phyloP scores from a whole-genome alignment of 140 eudicot genomes.

The Cichorium intybus region DNA sequence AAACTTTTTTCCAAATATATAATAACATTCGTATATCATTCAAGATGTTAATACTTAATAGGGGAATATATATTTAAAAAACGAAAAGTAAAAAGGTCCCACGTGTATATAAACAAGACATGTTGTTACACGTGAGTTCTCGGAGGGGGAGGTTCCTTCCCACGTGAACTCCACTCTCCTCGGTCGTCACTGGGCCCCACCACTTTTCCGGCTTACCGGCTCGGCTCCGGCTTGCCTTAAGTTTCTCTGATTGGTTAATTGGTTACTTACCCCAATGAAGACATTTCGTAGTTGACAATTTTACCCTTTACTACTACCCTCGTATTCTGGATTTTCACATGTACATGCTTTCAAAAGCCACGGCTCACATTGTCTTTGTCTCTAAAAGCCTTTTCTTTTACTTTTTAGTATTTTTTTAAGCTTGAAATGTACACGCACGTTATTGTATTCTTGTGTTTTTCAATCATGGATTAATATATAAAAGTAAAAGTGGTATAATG shows the following conservation, averaged over 20 bases:
- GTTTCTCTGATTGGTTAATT: background rate
- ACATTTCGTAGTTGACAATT: constrained; percentile 21
- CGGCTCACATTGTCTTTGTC: constrained; percentile 23
- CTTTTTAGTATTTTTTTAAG: background rate
- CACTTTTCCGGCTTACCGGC: background rate
- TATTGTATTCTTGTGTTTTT: background rate
- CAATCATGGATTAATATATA: no score
- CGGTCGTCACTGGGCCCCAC: constrained; percentile 45
- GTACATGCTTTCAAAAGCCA: constrained; percentile 26
- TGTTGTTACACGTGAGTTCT: constrained; percentile 62
- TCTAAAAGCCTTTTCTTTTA: constrained; percentile 11
- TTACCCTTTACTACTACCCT: constrained; percentile 30
- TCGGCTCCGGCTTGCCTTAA: constrained; percentile 23
- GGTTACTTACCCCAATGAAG: constrained; percentile 3
- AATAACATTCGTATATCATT: background rate
- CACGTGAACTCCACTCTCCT: constrained; percentile 60
- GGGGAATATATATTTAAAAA: background rate
- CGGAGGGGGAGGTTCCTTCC: constrained; percentile 34
- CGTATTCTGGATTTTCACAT: constrained; percentile 28
- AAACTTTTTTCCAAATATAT: background rate
- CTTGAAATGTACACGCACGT: background rate
- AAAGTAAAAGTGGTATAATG: no score
- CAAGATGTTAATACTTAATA: background rate
- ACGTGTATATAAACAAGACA: constrained; percentile 56
- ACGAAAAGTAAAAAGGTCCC: constrained; percentile 24